Evolutionary conservation across 169 alveolate genomes (phyloP).

Genomic region (Cryptosporidium andersoni): DNA sequence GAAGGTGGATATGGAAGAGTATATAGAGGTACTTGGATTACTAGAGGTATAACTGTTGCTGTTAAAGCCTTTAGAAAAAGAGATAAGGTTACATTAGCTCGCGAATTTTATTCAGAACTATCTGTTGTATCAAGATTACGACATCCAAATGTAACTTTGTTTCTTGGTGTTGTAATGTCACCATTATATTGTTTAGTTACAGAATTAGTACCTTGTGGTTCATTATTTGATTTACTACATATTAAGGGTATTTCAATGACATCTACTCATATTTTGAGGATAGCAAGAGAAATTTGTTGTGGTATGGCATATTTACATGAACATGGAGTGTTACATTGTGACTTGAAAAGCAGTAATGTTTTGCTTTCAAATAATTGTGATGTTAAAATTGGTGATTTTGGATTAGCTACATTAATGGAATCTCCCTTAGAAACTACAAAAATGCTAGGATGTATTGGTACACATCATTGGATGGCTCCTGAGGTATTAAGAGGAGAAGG

Average conservation of each 20-base stretch:
- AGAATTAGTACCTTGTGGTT: constrained; percentile 80
- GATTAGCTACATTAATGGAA: constrained; percentile 78
- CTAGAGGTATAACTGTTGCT: constrained; percentile 78
- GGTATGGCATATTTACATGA: constrained; percentile 84
- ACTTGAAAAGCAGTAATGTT: constrained; percentile 82
- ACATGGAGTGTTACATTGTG: constrained; percentile 85
- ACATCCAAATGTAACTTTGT: constrained; percentile 83
- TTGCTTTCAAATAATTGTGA: constrained; percentile 81
- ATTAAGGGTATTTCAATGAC: constrained; percentile 65
- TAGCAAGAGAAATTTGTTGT: constrained; percentile 81
- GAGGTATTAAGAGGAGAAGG: constrained; percentile 84
- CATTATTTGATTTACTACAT: constrained; percentile 82
- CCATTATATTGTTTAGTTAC: constrained; percentile 82
- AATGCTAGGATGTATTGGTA: constrained; percentile 80
- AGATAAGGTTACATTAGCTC: constrained; percentile 67
- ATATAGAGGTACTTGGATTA: constrained; percentile 79
- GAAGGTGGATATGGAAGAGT: constrained; percentile 88
- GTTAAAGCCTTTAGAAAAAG: constrained; percentile 76
- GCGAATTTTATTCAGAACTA: constrained; percentile 81
- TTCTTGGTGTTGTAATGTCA: constrained; percentile 81
- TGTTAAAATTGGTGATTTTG: constrained; percentile 89
- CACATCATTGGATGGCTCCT: constrained; percentile 90
- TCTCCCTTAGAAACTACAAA: constrained; percentile 73
- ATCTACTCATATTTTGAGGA: constrained; percentile 71
- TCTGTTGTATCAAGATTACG: constrained; percentile 79